phyloP scores from a whole-genome alignment of 805 yeast genomes.

The Candida coleopterorum region DNA sequence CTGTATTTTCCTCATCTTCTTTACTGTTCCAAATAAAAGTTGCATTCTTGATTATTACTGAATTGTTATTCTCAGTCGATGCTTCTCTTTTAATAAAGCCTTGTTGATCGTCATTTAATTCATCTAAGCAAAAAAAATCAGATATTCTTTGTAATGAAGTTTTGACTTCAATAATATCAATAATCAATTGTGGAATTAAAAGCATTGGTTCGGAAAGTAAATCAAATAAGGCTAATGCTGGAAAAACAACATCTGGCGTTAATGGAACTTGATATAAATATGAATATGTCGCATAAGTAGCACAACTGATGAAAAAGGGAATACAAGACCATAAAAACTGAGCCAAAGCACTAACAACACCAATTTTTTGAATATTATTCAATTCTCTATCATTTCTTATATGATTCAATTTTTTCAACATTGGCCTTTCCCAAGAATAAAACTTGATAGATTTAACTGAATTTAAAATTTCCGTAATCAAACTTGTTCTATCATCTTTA shows the following conservation, averaged over 20 bases:
- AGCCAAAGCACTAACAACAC: constrained; percentile 28
- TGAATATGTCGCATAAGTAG: constrained; percentile 28
- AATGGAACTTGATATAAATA: constrained; percentile 18
- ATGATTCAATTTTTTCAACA: constrained; percentile 26
- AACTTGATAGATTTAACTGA: constrained; percentile 36
- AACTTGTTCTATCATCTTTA: constrained; percentile 33
- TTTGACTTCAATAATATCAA: constrained; percentile 24
- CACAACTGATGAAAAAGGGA: constrained; percentile 32
- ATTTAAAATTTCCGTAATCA: constrained; percentile 34
- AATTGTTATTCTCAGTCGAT: constrained; percentile 8
- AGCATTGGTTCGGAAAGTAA: constrained; percentile 32
- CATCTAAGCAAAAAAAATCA: constrained; percentile 29
- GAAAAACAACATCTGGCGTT: constrained; percentile 35
- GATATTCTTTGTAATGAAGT: constrained; percentile 31
- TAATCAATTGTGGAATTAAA: constrained; percentile 27
- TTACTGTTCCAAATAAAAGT: constrained; percentile 35
- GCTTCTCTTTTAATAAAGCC: constrained; percentile 14
- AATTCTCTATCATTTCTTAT: constrained; percentile 35
- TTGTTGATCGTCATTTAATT: constrained; percentile 22
- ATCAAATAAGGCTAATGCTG: constrained; percentile 35
- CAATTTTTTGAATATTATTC: constrained; percentile 22
- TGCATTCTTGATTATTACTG: constrained; percentile 25
- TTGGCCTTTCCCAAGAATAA: constrained; percentile 40
- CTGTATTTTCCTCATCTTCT: constrained; percentile 9
- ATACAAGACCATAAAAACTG: constrained; percentile 34